phyloP scores from a whole-genome alignment of 441 rosid genomes.

The Flueggea neowawraea region DNA sequence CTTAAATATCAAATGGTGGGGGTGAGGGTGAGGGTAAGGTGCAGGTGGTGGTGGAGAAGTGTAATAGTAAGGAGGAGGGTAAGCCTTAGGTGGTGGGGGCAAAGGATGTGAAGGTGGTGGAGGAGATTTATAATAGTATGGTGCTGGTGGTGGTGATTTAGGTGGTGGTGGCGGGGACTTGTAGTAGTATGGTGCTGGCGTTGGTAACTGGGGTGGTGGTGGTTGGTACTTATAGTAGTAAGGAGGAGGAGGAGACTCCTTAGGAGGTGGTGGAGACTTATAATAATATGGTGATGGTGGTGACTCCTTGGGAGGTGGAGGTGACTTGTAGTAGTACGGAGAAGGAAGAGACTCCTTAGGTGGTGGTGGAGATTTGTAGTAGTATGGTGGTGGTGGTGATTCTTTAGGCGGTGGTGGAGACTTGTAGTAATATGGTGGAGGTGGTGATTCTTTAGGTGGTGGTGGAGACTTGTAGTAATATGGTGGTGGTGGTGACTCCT shows the following conservation, averaged over 20 bases:
- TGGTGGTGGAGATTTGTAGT: constrained; percentile 35
- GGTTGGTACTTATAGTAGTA: constrained; percentile 19
- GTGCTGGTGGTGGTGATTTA: too few species aligned
- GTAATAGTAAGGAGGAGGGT: constrained; percentile 19
- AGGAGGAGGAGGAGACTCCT: constrained; percentile 9
- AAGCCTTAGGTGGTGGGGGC: neutral
- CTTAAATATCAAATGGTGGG: constrained; percentile 55
- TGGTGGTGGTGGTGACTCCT: constrained; percentile 7
- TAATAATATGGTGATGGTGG: constrained; percentile 29
- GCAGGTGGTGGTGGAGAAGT: constrained; percentile 22
- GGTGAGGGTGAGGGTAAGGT: constrained; percentile 35
- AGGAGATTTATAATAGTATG: too few species aligned
- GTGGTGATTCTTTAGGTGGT: constrained; percentile 8
- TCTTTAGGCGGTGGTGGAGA: constrained; percentile 25
- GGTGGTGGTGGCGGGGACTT: constrained; percentile 25
- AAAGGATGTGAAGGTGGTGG: constrained; percentile 11
- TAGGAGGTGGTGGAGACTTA: constrained; percentile 30
- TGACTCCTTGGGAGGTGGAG: constrained; percentile 44
- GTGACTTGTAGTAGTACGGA: constrained; percentile 50
- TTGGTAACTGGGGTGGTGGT: constrained; percentile 21
- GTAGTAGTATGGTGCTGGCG: constrained; percentile 15
- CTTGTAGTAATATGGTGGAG: too few species aligned
- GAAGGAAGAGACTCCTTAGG: constrained; percentile 18
- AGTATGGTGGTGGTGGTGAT: constrained; percentile 18
- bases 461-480: constrained; percentile 22